Percentiles rank a stretch among this genome's conserved stretches.
Evolutionary conservation across 2,329 filamentous ascomycete genomes (phyloP).

Genomic region (Magnaporthiopsis rhizophila): DNA sequence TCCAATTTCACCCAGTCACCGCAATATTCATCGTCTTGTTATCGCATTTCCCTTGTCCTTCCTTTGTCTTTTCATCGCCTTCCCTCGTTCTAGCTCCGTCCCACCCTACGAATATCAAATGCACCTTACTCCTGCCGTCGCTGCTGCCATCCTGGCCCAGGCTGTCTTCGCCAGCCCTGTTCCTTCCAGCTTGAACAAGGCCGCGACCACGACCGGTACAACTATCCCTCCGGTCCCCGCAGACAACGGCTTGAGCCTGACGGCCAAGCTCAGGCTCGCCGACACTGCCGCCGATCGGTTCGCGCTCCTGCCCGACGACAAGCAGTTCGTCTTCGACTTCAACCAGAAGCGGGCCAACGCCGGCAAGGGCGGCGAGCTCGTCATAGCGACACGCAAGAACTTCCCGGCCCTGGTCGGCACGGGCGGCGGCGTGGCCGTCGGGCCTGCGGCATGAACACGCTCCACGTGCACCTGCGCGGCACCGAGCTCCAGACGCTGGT

Average conservation of each 20-base stretch:
- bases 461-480: constrained; percentile 38
- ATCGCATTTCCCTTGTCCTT: no score
- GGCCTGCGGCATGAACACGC: constrained; percentile 43
- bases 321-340: constrained; percentile 43
- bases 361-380: constrained; percentile 38
- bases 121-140: constrained; percentile 25
- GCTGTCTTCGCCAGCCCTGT: constrained; percentile 21
- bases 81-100: not conserved
- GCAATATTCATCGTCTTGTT: not conserved
- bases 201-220: constrained; percentile 7
- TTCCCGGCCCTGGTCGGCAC: constrained; percentile 49
- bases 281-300: constrained; percentile 35
- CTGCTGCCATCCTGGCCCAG: constrained; percentile 31
- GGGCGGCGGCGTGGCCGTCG: constrained; percentile 39
- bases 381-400: constrained; percentile 45
- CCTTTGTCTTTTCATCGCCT: not conserved
- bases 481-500: constrained; percentile 40
- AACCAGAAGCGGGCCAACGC: constrained; percentile 22
- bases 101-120: constrained; percentile 19
- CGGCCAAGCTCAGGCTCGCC: constrained; percentile 30
- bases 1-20: not conserved
- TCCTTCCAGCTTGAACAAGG: constrained; percentile 5
- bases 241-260: constrained; percentile 17
- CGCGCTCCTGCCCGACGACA: constrained; percentile 32
- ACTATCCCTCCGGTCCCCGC: constrained; percentile 9